Conservation (phyloP, 1,284 basidiomycete genomes). For the Ustilago curta region DNA sequence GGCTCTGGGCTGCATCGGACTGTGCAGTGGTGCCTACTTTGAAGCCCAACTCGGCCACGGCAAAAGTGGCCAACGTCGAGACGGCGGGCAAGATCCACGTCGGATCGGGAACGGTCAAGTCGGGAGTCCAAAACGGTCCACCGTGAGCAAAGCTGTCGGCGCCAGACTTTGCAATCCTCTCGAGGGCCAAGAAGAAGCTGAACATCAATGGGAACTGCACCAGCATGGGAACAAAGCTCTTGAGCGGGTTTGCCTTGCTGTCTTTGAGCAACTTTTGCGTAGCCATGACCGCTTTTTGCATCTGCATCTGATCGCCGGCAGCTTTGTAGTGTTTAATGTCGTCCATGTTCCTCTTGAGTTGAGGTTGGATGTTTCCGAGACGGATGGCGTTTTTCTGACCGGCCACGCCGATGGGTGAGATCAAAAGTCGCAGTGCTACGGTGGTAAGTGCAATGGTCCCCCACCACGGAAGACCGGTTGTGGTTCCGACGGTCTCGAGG, state of each 20-base stretch:
- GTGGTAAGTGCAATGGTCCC: constrained; percentile 78
- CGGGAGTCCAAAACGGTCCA: constrained; percentile 80
- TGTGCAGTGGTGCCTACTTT: constrained; percentile 73
- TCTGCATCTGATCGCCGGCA: constrained; percentile 73
- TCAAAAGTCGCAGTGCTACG: constrained; percentile 76
- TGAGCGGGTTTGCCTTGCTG: constrained; percentile 77
- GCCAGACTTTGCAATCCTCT: constrained; percentile 78
- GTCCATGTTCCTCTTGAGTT: constrained; percentile 75
- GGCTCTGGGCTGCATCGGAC: constrained; percentile 71
- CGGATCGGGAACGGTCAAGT: constrained; percentile 84
- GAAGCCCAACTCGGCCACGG: constrained; percentile 76
- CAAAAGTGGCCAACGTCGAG: constrained; percentile 77
- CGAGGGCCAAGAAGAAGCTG: constrained; percentile 86
- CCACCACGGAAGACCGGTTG: constrained; percentile 73
- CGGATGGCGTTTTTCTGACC: constrained; percentile 78
- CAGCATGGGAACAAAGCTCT: constrained; percentile 76
- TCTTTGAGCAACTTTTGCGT: constrained; percentile 78
- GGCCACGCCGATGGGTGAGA: constrained; percentile 79
- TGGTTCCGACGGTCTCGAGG: constrained; percentile 80
- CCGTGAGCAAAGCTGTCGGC: constrained; percentile 81
- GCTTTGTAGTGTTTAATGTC: constrained; percentile 72
- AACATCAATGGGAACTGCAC: constrained; percentile 83
- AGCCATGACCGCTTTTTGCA: constrained; percentile 75
- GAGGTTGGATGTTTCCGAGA: constrained; percentile 77
- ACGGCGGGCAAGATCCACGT: constrained; percentile 80